A percentile compares a stretch with the other conserved stretches of the same genome.
Evolutionary conservation across 345 rosid species (phyloP).

Genomic region (Sonneratia alba): DNA sequence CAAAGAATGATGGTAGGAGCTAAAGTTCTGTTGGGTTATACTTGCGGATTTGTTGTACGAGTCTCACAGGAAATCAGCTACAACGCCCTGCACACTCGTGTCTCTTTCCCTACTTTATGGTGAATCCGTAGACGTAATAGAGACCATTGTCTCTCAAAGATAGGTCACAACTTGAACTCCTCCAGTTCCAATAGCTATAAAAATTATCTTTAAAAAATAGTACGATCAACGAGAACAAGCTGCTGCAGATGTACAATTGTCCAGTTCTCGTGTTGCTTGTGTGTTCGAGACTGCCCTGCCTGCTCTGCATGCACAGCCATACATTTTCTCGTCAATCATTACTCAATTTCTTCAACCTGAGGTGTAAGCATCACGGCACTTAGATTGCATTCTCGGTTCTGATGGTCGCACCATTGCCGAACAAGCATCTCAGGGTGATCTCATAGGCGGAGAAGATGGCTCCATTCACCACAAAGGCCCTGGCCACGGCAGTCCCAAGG

Average conservation of each 20-base stretch:
- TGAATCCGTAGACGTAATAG: too few species aligned
- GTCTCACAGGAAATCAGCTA: too few species aligned
- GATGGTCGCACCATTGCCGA: conserved; percentile 33
- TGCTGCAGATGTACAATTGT: neutral
- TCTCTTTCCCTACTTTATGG: too few species aligned
- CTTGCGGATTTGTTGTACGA: too few species aligned
- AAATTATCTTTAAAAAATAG: too few species aligned
- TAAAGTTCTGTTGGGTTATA: too few species aligned
- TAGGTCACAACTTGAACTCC: neutral
- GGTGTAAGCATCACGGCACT: neutral
- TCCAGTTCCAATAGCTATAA: neutral
- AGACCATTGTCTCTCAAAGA: too few species aligned
- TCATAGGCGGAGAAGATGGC: conserved; percentile 85
- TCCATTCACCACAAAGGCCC: conserved; percentile 94
- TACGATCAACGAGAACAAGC: neutral
- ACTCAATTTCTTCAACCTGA: neutral
- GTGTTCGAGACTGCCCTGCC: neutral
- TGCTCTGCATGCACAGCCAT: neutral
- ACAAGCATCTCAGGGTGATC: conserved; percentile 70
- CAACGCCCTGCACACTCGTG: too few species aligned
- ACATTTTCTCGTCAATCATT: neutral
- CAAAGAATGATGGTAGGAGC: too few species aligned
- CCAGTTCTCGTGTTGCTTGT: neutral
- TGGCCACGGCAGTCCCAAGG: conserved; percentile 82
- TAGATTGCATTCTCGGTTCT: conserved; percentile 29